Conservation (phyloP, 371 early-diverging fungal species). For the Rhizopus microsporus region DNA sequence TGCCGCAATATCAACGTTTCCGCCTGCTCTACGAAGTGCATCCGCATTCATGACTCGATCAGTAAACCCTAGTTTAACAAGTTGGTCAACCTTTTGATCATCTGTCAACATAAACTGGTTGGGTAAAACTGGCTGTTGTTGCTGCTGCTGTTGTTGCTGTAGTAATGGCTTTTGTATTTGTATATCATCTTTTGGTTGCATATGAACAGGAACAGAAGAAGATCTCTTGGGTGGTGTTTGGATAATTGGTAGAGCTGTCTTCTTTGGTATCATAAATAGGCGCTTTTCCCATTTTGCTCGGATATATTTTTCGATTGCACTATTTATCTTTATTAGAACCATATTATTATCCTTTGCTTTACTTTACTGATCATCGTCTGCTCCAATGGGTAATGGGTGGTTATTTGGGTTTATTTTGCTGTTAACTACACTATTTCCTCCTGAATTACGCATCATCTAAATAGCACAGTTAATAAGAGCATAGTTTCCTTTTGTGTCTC, state of each 20-base stretch:
- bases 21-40: constrained; percentile 60
- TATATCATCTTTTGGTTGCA: constrained; percentile 19
- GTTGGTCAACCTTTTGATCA: constrained; percentile 40
- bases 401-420: constrained; percentile 66
- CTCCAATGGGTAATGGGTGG: constrained; percentile 63
- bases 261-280: constrained; percentile 54
- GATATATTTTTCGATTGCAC: constrained; percentile 88
- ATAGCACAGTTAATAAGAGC: not conserved
- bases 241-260: not conserved
- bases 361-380: constrained; percentile 67
- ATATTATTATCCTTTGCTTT: not conserved
- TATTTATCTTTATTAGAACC: constrained; percentile 14
- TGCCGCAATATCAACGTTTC: constrained; percentile 59
- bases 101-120: constrained; percentile 20
- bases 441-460: constrained; percentile 59
- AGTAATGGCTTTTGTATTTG: constrained; percentile 9
- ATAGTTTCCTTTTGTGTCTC: constrained; percentile 53
- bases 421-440: constrained; percentile 89
- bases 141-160: not conserved
- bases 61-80: constrained; percentile 53
- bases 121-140: not conserved
- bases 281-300: constrained; percentile 94
- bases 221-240: constrained; percentile 38
- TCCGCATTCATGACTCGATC: constrained; percentile 49
- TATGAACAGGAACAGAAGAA: constrained; percentile 48